These are phyloP conservation scores for Rhodotorula glutinis DNA, from an alignment of 1,284 basidiomycete species.

Conservation along the genomic window DNA sequence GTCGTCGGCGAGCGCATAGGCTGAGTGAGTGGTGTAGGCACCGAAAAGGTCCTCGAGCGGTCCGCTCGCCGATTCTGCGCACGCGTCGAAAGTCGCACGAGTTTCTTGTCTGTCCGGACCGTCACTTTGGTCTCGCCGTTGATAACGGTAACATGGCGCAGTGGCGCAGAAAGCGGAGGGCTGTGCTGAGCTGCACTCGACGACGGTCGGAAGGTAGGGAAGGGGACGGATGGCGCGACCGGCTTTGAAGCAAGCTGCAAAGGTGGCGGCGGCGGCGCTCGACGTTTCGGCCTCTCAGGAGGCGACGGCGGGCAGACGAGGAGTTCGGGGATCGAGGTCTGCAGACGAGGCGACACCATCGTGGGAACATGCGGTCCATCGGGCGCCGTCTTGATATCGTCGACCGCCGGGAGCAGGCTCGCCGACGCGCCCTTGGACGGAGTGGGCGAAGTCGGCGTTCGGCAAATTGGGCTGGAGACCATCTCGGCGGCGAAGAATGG, in stretches of 20 bases:
- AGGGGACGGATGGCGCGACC: not conserved
- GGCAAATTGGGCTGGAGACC: not conserved
- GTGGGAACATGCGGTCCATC: not conserved
- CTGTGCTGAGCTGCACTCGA: not conserved
- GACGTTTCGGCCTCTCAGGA: not conserved
- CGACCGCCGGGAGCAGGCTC: not conserved
- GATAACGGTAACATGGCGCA: not conserved
- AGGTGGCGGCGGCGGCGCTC: not conserved
- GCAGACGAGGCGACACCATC: not conserved
- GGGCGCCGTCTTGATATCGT: not conserved
- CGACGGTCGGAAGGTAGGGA: not conserved
- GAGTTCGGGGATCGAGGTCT: constrained; percentile 22
- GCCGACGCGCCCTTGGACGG: not conserved
- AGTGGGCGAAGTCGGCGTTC: not conserved
- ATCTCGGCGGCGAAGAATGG: not conserved
- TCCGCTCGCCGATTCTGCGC: constrained; percentile 8
- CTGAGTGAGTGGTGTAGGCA: not conserved
- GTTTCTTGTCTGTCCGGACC: constrained; percentile 28
- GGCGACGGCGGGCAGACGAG: constrained; percentile 29
- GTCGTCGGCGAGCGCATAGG: constrained; percentile 1
- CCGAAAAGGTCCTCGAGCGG: constrained; percentile 1
- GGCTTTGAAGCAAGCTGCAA: not conserved
- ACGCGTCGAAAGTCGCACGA: constrained; percentile 27
- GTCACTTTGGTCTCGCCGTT: constrained; percentile 25
- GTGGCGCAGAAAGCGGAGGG: not conserved